These are phyloP conservation scores for Arctostaphylos glauca DNA, from an alignment of 148 eudicot species.

Conservation along the genomic window DNA sequence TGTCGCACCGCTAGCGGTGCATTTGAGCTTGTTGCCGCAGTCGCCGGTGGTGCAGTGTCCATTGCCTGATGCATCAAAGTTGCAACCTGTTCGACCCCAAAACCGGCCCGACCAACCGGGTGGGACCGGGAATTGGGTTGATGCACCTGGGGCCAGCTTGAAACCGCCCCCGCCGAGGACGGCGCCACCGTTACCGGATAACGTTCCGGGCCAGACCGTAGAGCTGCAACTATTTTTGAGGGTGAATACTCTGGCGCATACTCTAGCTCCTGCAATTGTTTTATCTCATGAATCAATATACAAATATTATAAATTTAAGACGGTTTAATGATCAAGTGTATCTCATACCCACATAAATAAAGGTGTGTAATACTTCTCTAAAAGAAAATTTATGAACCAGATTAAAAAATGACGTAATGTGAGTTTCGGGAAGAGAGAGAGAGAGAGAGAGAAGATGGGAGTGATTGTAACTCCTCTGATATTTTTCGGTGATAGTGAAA, in stretches of 20 bases:
- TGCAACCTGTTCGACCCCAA: constrained; percentile 90
- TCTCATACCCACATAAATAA: too few relatives aligned
- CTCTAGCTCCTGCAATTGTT: constrained; percentile 19
- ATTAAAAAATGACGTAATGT: too few relatives aligned
- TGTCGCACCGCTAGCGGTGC: constrained; percentile 62
- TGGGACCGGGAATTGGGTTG: constrained; percentile 46
- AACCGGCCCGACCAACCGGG: constrained; percentile 85
- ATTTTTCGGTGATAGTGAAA: too few relatives aligned
- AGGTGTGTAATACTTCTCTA: too few relatives aligned
- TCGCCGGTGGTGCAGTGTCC: constrained; percentile 46
- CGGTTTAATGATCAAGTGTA: too few relatives aligned
- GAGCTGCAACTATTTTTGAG: constrained; percentile 57
- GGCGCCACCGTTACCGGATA: constrained; percentile 47
- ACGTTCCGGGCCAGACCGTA: constrained; percentile 78
- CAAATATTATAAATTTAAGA: too few relatives aligned
- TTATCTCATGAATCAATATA: neutral
- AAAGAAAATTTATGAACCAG: too few relatives aligned
- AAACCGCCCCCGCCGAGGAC: constrained; percentile 52
- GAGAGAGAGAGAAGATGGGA: too few relatives aligned
- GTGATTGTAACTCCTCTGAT: too few relatives aligned
- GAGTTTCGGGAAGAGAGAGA: too few relatives aligned
- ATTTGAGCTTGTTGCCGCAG: constrained; percentile 36
- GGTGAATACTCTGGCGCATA: constrained; percentile 47
- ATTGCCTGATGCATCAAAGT: constrained; percentile 38
- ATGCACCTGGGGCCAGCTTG: constrained; percentile 43